Evolutionary conservation across 1,139 yeast species (phyloP), one percentile per base, ranked within the genome.

Genomic region (Sugiyamaella xylanicola): DNA sequence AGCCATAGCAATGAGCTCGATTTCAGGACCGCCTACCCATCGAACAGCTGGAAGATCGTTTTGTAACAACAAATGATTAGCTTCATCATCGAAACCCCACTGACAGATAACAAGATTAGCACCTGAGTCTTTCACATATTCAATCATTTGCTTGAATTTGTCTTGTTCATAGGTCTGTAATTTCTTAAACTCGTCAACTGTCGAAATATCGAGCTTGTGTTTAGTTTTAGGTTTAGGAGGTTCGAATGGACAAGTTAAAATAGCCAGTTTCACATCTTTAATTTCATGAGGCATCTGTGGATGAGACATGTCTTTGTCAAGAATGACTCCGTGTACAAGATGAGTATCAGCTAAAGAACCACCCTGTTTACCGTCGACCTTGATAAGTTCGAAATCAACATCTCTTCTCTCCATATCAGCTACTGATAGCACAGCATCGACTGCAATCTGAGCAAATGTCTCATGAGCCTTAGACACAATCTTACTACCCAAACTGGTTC

Each of bases 1-100:
- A 48, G 99, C 98, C 72, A 95, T 93, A 40, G 99, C 99, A 67
- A 95, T 85, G 62, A 90, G 81, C 75, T 93, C 99, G 65, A 93
- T 81, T 69, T 95, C 99, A 53, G 96, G 90, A 41, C 99, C 99
- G 58, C 99, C 99, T 56, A 95, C 96, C 99, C 99, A 95, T 78
- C 99, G 85, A 46, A 95, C 95, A 37, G 99, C 98, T 53, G 96
- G 96, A 62, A 93, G 80, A 44, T 88, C 82, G 72, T 92, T 90
- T 65, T 95, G 89, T 65, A 92, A 78, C 61, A 93, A 79, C 69
- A 93, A 77, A 73, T 95, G 97, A 74, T 93, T 95, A 45, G 99
- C 99, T 76, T 95, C 99, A 72, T 95, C 99, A 71, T 95, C 99
- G 69, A 95, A 95, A 13, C 99, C 99, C 99, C 99, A 93, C 77